Evolutionary conservation across 805 yeast species (phyloP), one percentile per base, ranked within the genome.

Genomic region (Schwanniomyces vanrijiae): DNA sequence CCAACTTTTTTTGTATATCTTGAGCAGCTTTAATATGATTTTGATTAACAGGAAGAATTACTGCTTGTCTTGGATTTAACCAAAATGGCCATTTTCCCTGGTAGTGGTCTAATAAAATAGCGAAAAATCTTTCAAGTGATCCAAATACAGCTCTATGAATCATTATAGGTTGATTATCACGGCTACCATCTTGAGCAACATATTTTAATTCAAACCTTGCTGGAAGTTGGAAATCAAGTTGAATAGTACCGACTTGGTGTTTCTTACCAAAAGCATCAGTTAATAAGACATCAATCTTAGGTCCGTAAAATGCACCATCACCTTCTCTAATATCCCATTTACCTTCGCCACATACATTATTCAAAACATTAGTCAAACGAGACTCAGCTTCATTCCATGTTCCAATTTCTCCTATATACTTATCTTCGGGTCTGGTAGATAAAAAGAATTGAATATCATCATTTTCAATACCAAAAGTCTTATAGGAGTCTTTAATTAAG

Each of bases 241-340:
- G 99, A 44, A 94, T 82, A 0, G 99, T 94, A 2, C 97, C 99
- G 1, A 94, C 88, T 68, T 94, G 99, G 65, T 90, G 97, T 50
- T 81, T 78, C 56, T 90, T 90, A 1, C 84, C 86, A 42, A 78
- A 81, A 26, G 86, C 84, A 68, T 94, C 99, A 6, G 81, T 81
- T 44, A 94, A 80, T 44, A 88, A 72, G 38, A 94, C 78, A 65
- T 94, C 99, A 50, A 94, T 90, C 62, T 92, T 92, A 24, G 99
- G 99, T 0, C 99, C 99, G 69, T 94, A 94, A 60, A 86, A 86
- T 1, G 94, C 99, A 28, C 99, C 99, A 65, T 94, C 99, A n/a
- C 95, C 96, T 51, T 83, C 88, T 54, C 90, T 83, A 7, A 88
- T 56, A 14, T 76, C 62, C 95, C 96, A 91, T 37, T 74, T 69